A percentile compares a stretch with the other conserved stretches of the same genome.
phyloP scores from a whole-genome alignment of 2,329 filamentous ascomycete species.

The Colletotrichum noveboracense region DNA sequence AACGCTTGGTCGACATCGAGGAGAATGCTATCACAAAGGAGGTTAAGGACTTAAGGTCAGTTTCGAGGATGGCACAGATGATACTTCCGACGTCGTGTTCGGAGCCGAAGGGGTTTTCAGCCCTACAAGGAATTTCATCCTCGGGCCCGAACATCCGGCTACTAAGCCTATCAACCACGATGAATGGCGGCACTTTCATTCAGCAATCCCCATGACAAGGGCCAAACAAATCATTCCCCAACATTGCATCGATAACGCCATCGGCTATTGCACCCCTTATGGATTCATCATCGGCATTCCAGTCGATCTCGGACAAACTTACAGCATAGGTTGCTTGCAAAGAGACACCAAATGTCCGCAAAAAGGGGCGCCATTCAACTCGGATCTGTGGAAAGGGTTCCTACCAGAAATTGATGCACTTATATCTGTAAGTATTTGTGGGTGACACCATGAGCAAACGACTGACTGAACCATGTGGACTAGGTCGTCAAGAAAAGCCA shows the following conservation, averaged over 20 bases:
- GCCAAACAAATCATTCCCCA: neutral
- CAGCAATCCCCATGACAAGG: neutral
- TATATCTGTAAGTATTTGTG: neutral
- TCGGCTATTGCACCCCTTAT: neutral
- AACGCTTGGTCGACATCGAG: neutral
- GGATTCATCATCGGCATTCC: neutral
- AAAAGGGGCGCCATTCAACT: neutral
- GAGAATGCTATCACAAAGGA: neutral
- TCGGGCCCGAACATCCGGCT: neutral
- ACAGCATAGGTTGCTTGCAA: neutral
- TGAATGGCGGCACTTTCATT: neutral
- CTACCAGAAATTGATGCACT: neutral
- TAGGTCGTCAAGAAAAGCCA: neutral
- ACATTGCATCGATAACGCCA: neutral
- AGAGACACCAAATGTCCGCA: neutral
- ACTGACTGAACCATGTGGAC: neutral
- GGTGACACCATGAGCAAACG: neutral
- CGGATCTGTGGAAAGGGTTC: neutral
- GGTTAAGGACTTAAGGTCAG: neutral
- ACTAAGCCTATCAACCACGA: neutral
- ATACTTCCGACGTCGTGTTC: neutral
- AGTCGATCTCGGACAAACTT: neutral
- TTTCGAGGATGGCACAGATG: neutral
- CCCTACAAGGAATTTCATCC: neutral
- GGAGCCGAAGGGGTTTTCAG: neutral